Conservation (phyloP, 2,329 filamentous ascomycete species). For the Aspergillus quadricinctus region DNA sequence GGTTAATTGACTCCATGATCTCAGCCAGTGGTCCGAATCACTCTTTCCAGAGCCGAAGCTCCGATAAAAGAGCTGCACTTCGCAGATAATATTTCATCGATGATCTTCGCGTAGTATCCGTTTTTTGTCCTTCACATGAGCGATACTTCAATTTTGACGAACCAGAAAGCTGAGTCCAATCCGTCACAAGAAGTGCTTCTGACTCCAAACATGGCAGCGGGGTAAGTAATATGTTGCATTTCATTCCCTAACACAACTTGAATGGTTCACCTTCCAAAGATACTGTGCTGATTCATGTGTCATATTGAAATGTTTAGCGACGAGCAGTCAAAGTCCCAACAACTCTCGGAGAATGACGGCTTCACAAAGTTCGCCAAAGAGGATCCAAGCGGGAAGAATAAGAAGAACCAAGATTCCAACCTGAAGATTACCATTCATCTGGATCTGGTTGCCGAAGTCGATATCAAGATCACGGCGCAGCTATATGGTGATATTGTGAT, state of each 20-base stretch:
- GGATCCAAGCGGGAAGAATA: not conserved
- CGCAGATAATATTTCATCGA: no score
- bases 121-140: no score
- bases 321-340: not conserved
- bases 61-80: no score
- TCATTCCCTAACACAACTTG: not conserved
- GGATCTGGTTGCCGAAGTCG: not conserved
- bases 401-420: not conserved
- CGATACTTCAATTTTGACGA: no score
- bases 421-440: not conserved
- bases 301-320: not conserved
- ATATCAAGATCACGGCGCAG: not conserved
- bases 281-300: not conserved
- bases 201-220: not conserved
- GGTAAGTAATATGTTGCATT: not conserved
- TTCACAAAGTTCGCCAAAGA: not conserved
- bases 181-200: not conserved
- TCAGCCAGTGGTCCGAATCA: no score
- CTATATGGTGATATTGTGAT: constrained; percentile 3
- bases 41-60: no score
- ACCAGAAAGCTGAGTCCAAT: not conserved
- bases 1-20: no score
- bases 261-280: not conserved
- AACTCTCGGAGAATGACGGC: not conserved
- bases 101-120: no score